These are phyloP conservation scores for Helicocarpus griseus DNA, from an alignment of 2,329 filamentous ascomycete species.

Conservation along the genomic window DNA sequence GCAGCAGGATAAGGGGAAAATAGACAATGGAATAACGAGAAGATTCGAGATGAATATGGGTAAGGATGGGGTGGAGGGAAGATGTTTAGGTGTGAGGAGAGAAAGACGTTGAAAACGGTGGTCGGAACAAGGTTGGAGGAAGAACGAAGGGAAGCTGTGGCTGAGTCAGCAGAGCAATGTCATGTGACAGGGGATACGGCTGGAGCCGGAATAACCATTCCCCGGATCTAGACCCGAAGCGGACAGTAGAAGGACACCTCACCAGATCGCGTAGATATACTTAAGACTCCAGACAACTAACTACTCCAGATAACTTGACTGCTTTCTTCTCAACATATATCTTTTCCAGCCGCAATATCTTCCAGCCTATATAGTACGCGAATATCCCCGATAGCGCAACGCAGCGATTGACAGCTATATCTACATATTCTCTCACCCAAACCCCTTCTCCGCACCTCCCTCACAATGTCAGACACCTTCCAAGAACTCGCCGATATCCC, in stretches of 20 bases:
- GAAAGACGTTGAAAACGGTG: neutral
- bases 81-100: neutral
- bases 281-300: no score
- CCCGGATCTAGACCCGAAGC: slow-evolving; percentile 2
- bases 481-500: slow-evolving; percentile 53
- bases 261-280: neutral
- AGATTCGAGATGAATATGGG: neutral
- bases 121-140: neutral
- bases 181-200: neutral
- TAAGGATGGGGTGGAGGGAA: neutral
- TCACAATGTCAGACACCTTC: slow-evolving; percentile 47
- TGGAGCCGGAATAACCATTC: neutral
- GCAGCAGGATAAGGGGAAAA: neutral
- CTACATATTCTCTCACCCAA: neutral
- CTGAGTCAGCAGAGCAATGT: neutral
- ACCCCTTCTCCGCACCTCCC: neutral
- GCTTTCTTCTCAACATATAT: no score
- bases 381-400: no score
- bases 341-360: neutral
- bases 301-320: no score
- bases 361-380: no score
- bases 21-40: neutral
- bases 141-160: neutral
- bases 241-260: slow-evolving; percentile 7
- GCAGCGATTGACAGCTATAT: no score